phyloP scores from a whole-genome alignment of 2,329 filamentous ascomycete genomes.

The Myriangium duriaei region DNA sequence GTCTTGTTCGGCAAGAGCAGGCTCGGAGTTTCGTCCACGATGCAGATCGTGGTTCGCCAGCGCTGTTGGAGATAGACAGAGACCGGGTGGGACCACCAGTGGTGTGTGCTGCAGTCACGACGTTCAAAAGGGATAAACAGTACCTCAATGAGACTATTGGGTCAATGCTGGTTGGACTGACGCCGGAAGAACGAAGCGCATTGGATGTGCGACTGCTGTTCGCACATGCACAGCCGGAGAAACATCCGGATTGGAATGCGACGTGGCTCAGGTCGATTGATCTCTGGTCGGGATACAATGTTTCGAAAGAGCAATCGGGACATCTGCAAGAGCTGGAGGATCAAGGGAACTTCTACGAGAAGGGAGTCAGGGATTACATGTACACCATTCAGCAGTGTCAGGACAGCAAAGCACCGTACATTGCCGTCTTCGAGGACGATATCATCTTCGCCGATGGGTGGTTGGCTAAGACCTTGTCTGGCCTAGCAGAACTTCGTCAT shows the following conservation, averaged over 20 bases:
- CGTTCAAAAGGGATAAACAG: conserved; percentile 10
- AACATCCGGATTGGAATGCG: conserved; percentile 13
- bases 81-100: conserved; percentile 5
- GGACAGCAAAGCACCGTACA: conserved; percentile 21
- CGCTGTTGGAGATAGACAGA: no score
- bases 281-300: conserved; percentile 12
- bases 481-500: conserved; percentile 2
- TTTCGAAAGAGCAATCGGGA: conserved; percentile 10
- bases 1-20: conserved; percentile 8
- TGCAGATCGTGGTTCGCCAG: no score
- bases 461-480: conserved; percentile 21
- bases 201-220: conserved; percentile 15
- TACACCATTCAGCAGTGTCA: conserved; percentile 20
- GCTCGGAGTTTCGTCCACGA: conserved; percentile 5
- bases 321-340: conserved; percentile 18
- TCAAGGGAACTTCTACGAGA: conserved; percentile 20
- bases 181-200: conserved; percentile 14
- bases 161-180: conserved; percentile 16
- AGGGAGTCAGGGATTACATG: conserved; percentile 24
- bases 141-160: conserved; percentile 12
- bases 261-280: conserved; percentile 13
- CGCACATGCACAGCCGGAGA: conserved; percentile 13
- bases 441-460: conserved; percentile 27
- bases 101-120: conserved; percentile 11
- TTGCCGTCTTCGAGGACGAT: conserved; percentile 27